Evolutionary conservation across 805 yeast species (phyloP), one percentile per base, ranked within the genome.

Genomic region (Suhomyces tanzawaensis): DNA sequence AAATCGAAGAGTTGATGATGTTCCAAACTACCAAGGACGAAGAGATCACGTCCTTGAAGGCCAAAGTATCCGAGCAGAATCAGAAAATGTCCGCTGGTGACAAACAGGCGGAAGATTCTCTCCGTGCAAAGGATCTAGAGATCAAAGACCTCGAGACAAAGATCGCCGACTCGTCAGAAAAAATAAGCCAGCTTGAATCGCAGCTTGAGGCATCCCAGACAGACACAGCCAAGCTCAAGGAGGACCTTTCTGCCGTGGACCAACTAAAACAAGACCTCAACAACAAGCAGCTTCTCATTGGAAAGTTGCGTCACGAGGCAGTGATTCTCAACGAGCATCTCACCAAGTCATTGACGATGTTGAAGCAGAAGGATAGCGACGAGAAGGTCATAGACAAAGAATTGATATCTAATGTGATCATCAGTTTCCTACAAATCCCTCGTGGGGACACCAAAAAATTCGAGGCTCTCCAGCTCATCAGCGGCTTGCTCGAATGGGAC

Each of bases 361-460:
- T 93, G 42, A 87, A 89, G 51, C 82, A 82, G 54, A 85, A 82
- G 36, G 78, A 85, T 28, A 79, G 80, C 26, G 54, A 52, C 22
- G 78, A 88, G 6, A 85, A 82, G 34, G 74, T 82, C 7, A 88
- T 91, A 1, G 98, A 91, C 58, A 82, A 84, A 55, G 96, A 90
- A 58, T 75, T 93, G 43, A 79, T 93, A 4, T 83, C 96, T 2
- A 93, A 93, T 58, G 70, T 93, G 44, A 66, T 93, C 35, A 74
- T 93, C 13, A 86, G 93, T 39, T 93, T 90, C 62, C 74, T 93
- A 13, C 82, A 83, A 23, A 69, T 91, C 21, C 96, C 96, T 4
- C 71, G 99, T 44, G 96, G 93, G 1, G 99, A 93, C 58, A 76
- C 95, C 7, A 91, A 90, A 63, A 89, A 93, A 61, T 93, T 85